Percentiles rank a stretch among this genome's conserved stretches.
Evolutionary conservation across 345 rosid species (phyloP).

Genomic region (Populus nigra): DNA sequence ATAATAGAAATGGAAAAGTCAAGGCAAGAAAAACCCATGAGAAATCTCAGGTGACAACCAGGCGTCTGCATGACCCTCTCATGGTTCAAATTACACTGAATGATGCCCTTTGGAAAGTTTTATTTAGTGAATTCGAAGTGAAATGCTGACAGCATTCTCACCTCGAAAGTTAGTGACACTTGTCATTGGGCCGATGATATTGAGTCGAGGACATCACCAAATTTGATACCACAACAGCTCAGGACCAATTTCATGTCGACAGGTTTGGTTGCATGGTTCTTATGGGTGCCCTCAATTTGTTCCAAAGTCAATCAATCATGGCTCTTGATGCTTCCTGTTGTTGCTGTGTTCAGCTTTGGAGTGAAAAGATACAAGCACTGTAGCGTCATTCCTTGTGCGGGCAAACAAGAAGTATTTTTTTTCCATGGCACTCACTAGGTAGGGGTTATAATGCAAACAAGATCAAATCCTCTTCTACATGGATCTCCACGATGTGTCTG

Average conservation of each 20-base stretch:
- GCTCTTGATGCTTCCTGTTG: slow-evolving; percentile 8
- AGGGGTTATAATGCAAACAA: background rate
- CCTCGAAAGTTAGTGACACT: slow-evolving; percentile 3
- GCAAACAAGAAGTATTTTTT: background rate
- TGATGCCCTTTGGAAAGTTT: background rate
- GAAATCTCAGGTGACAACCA: background rate
- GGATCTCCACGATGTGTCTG: background rate
- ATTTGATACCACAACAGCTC: background rate
- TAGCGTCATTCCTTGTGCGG: background rate
- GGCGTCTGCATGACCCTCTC: background rate
- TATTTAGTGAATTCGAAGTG: background rate
- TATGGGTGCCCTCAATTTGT: background rate
- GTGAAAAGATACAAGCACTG: background rate
- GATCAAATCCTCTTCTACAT: too few relatives aligned
- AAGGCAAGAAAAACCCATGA: background rate
- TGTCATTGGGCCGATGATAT: background rate
- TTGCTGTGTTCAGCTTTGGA: background rate
- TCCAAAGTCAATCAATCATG: slow-evolving; percentile 2
- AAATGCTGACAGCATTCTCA: slow-evolving; percentile 14
- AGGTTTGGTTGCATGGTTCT: background rate
- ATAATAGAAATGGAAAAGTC: too few relatives aligned
- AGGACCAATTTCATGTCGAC: background rate
- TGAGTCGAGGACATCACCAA: background rate
- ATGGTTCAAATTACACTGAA: background rate
- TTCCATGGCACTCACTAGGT: background rate